phyloP scores from a whole-genome alignment of 2,329 filamentous ascomycete species.

The Aspergillus novofumigatus region DNA sequence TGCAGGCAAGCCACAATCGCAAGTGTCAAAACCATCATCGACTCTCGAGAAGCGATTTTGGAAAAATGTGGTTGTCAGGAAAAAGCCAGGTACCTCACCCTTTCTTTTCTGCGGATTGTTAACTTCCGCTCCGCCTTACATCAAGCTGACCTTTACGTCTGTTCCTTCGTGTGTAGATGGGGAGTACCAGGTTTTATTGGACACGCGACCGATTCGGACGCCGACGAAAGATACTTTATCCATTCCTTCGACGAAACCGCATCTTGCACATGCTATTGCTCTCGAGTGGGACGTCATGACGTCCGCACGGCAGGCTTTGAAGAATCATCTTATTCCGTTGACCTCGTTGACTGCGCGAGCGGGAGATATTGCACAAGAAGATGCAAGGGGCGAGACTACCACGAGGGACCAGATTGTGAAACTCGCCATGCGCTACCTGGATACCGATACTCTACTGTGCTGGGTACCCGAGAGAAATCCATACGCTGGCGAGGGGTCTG shows the following conservation, averaged over 20 bases:
- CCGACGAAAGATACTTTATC: constrained; percentile 68
- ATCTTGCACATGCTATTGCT: constrained; percentile 80
- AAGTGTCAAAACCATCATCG: constrained; percentile 25
- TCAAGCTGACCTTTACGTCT: not conserved
- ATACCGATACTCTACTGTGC: constrained; percentile 89
- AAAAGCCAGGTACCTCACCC: constrained; percentile 55
- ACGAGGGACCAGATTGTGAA: constrained; percentile 62
- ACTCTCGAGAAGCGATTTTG: constrained; percentile 74
- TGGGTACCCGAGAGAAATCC: constrained; percentile 64
- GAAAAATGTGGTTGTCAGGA: constrained; percentile 72
- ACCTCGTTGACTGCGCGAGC: constrained; percentile 82
- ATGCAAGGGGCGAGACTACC: constrained; percentile 48
- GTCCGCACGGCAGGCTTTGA: constrained; percentile 76
- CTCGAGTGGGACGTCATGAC: constrained; percentile 88
- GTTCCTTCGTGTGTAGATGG: constrained; percentile 25
- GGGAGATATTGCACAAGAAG: constrained; percentile 71
- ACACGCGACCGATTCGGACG: constrained; percentile 73
- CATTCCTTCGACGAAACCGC: constrained; percentile 69
- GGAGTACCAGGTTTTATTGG: constrained; percentile 66
- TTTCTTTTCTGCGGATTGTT: not conserved
- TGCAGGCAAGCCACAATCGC: constrained; percentile 19
- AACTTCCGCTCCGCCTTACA: not conserved
- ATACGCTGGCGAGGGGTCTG: constrained; percentile 49
- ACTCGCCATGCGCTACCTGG: constrained; percentile 76
- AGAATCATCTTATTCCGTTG: constrained; percentile 82